Conservation (phyloP, 768 basidiomycete species). For the Pleurotus platypus region DNA sequence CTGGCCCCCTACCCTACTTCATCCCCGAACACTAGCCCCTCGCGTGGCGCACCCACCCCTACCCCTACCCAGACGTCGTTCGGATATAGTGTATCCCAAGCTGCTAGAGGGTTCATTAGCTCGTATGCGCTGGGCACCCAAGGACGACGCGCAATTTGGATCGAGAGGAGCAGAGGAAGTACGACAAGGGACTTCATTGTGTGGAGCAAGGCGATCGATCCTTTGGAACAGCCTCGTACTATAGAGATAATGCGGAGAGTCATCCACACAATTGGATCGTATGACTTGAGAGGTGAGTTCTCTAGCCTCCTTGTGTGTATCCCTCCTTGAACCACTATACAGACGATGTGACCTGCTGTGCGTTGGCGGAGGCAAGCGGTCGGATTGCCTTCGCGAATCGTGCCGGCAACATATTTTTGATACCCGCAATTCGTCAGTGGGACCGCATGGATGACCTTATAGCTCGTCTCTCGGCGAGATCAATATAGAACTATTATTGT, state of each 20-base stretch:
- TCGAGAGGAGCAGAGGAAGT: constrained; percentile 43
- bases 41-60: constrained; percentile 11
- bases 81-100: background rate
- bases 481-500: no score
- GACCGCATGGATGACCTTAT: no score
- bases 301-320: background rate
- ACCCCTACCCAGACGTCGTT: constrained; percentile 10
- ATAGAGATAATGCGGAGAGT: constrained; percentile 1
- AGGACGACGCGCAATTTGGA: constrained; percentile 52
- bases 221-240: background rate
- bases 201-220: constrained; percentile 24
- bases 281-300: constrained; percentile 5
- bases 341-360: constrained; percentile 3
- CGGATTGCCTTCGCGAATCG: constrained; percentile 3
- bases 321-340: background rate
- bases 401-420: background rate
- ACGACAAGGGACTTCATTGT: constrained; percentile 41
- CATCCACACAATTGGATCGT: constrained; percentile 1
- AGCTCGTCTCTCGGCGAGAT: no score
- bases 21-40: constrained; percentile 6
- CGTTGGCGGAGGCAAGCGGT: constrained; percentile 2
- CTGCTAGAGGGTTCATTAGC: constrained; percentile 44
- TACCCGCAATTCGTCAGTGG: background rate
- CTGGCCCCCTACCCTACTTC: background rate
- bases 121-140: constrained; percentile 43